These are phyloP conservation scores for Cadophora malorum DNA, from an alignment of 2,329 filamentous ascomycete genomes.

Conservation along the genomic window DNA sequence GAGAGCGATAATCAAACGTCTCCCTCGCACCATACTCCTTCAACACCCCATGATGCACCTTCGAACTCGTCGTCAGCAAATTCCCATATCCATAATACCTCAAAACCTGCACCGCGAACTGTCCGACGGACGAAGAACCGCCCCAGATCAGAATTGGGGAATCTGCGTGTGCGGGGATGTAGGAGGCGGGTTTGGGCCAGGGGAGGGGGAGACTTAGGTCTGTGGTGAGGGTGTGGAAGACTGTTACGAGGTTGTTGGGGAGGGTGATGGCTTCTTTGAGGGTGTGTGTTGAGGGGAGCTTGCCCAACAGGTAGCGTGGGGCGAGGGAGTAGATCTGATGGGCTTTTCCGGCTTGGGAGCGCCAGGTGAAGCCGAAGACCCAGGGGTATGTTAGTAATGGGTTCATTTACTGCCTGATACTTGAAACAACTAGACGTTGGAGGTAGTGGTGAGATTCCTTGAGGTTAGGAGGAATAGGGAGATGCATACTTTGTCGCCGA, in stretches of 20 bases:
- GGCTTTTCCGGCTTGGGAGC: conserved; percentile 54
- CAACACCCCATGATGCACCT: conserved; percentile 42
- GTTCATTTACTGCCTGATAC: neutral
- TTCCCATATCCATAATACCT: conserved; percentile 58
- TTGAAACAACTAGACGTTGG: neutral
- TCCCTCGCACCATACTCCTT: conserved; percentile 42
- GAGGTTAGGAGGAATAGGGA: no score
- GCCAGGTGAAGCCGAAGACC: conserved; percentile 59
- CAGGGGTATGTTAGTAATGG: neutral
- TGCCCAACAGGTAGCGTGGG: conserved; percentile 56
- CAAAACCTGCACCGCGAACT: conserved; percentile 51
- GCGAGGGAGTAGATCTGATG: conserved; percentile 62
- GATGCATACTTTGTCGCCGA: conserved; percentile 57
- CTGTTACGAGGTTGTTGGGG: conserved; percentile 64
- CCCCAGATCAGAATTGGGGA: conserved; percentile 48
- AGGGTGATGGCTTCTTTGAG: conserved; percentile 56
- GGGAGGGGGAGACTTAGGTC: conserved; percentile 61
- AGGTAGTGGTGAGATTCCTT: neutral
- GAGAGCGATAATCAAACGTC: conserved; percentile 45
- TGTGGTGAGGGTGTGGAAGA: conserved; percentile 58
- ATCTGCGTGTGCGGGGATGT: conserved; percentile 40
- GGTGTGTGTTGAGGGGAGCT: conserved; percentile 51
- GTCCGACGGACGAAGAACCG: conserved; percentile 44
- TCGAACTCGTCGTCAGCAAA: conserved; percentile 46
- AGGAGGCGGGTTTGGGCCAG: conserved; percentile 52